phyloP scores from a whole-genome alignment of 345 rosid genomes.

The Psidium guajava region DNA sequence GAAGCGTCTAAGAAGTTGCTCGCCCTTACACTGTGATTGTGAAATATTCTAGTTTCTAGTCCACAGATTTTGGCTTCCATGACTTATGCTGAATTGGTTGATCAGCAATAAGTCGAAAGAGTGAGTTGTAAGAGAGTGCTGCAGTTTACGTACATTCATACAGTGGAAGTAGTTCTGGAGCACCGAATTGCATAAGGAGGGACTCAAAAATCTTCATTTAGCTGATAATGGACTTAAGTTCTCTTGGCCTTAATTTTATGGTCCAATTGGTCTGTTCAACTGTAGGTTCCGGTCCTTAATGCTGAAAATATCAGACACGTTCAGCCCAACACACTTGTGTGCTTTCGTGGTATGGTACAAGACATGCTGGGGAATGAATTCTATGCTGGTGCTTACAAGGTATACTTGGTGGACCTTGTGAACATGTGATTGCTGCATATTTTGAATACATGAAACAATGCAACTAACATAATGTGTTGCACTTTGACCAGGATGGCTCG shows the following conservation, averaged over 20 bases:
- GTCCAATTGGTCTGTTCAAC: background rate
- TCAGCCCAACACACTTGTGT: constrained; percentile 59
- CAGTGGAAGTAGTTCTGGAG: background rate
- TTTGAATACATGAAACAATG: background rate
- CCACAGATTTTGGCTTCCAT: background rate
- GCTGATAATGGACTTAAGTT: background rate
- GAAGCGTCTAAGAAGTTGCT: background rate
- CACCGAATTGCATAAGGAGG: background rate
- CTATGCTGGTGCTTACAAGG: constrained; percentile 87
- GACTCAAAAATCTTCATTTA: background rate
- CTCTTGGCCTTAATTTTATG: background rate
- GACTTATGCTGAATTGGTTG: background rate
- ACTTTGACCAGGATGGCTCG: constrained; percentile 34
- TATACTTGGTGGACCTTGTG: background rate
- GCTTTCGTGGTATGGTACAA: constrained; percentile 91
- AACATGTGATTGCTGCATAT: background rate
- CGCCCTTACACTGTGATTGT: background rate
- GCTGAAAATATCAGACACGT: constrained; percentile 33
- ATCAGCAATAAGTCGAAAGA: background rate
- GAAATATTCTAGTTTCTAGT: background rate
- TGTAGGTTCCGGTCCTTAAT: constrained; percentile 64
- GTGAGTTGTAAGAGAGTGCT: background rate
- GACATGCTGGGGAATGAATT: constrained; percentile 97
- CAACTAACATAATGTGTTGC: background rate
- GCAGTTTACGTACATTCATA: background rate